Conservation (phyloP, 2,329 filamentous ascomycete species). For the Dactylellina parvicollis region DNA sequence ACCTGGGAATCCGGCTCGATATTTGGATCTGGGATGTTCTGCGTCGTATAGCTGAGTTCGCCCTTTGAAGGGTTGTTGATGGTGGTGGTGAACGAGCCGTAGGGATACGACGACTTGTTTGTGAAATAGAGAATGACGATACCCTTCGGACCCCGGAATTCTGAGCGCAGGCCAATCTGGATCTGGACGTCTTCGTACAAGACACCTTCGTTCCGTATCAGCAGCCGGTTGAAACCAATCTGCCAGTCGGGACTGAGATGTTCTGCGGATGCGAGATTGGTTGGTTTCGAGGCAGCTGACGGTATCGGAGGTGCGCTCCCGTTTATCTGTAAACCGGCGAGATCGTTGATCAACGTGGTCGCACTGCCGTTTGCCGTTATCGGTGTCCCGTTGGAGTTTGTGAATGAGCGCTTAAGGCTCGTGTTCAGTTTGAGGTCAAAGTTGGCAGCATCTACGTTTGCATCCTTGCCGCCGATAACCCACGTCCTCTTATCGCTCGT, state of each 20-base stretch:
- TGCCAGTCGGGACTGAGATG: slow-evolving; percentile 97
- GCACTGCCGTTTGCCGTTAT: slow-evolving; percentile 63
- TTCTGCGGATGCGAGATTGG: slow-evolving; percentile 89
- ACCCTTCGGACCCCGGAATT: slow-evolving; percentile 94
- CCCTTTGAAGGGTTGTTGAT: slow-evolving; percentile 77
- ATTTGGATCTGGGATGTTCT: slow-evolving; percentile 84
- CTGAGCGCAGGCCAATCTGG: slow-evolving; percentile 88
- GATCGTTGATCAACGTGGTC: slow-evolving; percentile 67
- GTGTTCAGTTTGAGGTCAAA: slow-evolving; percentile 81
- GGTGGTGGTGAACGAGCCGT: slow-evolving; percentile 93
- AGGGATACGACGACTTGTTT: slow-evolving; percentile 86
- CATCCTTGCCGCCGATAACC: slow-evolving; percentile 97
- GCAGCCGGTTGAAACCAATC: slow-evolving; percentile 81
- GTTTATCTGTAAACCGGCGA: slow-evolving; percentile 83
- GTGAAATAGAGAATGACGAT: slow-evolving; percentile 95
- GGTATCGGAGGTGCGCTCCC: slow-evolving; percentile 64
- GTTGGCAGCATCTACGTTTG: slow-evolving; percentile 82
- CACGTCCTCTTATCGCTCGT: slow-evolving; percentile 96
- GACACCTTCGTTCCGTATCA: slow-evolving; percentile 83
- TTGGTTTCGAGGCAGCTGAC: slow-evolving; percentile 70
- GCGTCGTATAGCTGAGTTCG: slow-evolving; percentile 82
- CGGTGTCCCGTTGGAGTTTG: slow-evolving; percentile 62
- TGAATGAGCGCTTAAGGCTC: slow-evolving; percentile 84
- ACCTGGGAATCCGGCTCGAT: slow-evolving; percentile 80
- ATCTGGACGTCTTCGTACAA: slow-evolving; percentile 95